Conservation (phyloP, 352 stramenopile species). For the Thalassiosira allenii region DNA sequence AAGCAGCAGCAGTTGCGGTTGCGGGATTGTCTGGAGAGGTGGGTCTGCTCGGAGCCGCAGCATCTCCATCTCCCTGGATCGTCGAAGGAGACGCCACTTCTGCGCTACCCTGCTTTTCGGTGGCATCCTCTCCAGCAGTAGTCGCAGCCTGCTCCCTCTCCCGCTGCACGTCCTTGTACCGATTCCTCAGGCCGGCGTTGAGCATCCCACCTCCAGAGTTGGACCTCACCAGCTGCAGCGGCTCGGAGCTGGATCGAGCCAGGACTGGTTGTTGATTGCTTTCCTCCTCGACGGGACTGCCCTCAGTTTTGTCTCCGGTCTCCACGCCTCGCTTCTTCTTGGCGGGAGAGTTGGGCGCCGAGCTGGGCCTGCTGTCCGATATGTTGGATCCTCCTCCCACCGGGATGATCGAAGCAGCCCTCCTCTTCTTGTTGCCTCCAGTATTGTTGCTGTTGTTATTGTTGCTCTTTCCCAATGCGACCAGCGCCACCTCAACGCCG, state of each 20-base stretch:
- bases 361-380: neutral
- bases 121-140: neutral
- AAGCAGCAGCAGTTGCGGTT: constrained; percentile 6
- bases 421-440: constrained; percentile 41
- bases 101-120: neutral
- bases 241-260: neutral
- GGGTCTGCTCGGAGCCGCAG: neutral
- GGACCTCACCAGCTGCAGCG: neutral
- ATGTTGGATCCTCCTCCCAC: constrained; percentile 34
- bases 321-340: constrained; percentile 18
- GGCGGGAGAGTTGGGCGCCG: constrained; percentile 16
- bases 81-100: neutral
- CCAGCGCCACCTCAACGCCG: constrained; percentile 55
- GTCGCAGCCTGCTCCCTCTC: constrained; percentile 43
- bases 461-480: constrained; percentile 20
- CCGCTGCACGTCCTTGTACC: constrained; percentile 72
- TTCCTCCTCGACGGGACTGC: neutral
- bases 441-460: constrained; percentile 10
- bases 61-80: constrained; percentile 7
- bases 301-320: neutral
- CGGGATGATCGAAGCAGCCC: constrained; percentile 11
- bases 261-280: constrained; percentile 14
- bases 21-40: constrained; percentile 9
- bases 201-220: constrained; percentile 61
- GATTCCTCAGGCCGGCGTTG: constrained; percentile 72